Base-by-base conservation (phyloP, 345 rosid species). In the Linum trigynum region DNA sequence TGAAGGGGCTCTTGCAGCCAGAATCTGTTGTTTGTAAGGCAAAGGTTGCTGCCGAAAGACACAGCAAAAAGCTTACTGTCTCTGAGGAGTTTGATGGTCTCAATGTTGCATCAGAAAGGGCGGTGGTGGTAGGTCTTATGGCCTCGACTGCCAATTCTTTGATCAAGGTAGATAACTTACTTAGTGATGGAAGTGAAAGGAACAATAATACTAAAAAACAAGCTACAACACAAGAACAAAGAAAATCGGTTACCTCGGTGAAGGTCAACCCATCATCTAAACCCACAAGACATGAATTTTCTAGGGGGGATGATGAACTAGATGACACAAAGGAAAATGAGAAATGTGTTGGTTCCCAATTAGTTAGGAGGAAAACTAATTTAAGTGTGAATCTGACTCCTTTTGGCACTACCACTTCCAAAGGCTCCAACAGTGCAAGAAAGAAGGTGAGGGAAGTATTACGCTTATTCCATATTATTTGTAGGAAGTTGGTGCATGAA, bases 371-470 rank as follows among this genome's bases (percentile, higher is more conserved):
- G 61, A 64, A 61, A 11, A 71, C 48, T 32, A 37, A 38, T 10
- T 55, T 76, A 40, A 50, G 69, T 57, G 85, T 86, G 69, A 64
- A 65, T 53, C 81, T 85, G 67, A 87, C 87, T 75, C 97, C 94
- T 61, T 53, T 80, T 7, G 57, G 64, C 67, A 68, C 72, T 23
- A 57, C 42, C 62, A 74, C 70, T 67, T 73, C 76, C 0, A 62
- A 63, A 64, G 76, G 38, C 66, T 59, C 39, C 69, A 77, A 39
- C 0, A 72, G 57, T 76, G 72, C 60, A 45, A 81, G 99, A 74
- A 82, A 63, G 63, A 78, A 83, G 78, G 97, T 92, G 56, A 86
- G 90, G 80, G 91, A 92, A 74, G 82, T 79, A 39, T 69, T 92
- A 57, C 94, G 96, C 36, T 79, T 90, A 42, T 90, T 85, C 76